Base-by-base conservation (phyloP, 2,329 filamentous ascomycete species). In the Coleophoma crateriformis region DNA sequence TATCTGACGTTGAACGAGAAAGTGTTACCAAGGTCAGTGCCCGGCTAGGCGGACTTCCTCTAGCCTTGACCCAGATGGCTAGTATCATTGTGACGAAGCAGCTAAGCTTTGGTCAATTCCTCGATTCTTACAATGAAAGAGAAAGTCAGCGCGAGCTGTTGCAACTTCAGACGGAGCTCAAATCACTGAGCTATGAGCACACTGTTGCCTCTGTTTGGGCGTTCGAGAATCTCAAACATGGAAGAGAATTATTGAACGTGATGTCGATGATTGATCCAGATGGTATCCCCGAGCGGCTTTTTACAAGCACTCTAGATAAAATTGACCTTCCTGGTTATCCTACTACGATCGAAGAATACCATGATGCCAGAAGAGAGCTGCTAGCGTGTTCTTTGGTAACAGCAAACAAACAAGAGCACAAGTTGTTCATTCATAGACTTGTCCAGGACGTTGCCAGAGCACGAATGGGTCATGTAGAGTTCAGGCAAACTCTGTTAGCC, bases 401-500 rank as follows among this genome's bases (percentile, higher is more conserved):
- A 35, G 50, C 51, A 42, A 48, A 63, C 22, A 59, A 52, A 19
- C 17, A 54, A 38, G 53, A 58, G 42, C 50, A 53, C 10, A 50
- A 58, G 19, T 20, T 63, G 33, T 55, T 50, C 2, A 54, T 64
- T 4, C 58, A 64, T 48, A 52, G 56, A 27, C 54, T 64, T 11
- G 48, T 64, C 6, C 61, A 64, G 56, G 61, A 63, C 49, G 56
- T 54, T 3, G 38, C 59, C n/a, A 48, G 54, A 41, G 56, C 56
- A 14, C 50, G 42, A 46, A 59, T 63, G 54, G 45, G 22, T 19
- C 40, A 47, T 34, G 33, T 17, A 56, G 50, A 50, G 6, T 48
- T 46, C 38, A n/a, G 53, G 19, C 34, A 58, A 51, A 52, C 50
- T 35, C 13, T 46, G 35, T 6, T 47, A 48, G 22, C n/a, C 54